A percentile compares a stretch with the other conserved stretches of the same genome.
Conservation (phyloP, 140 eudicot genomes). For the Erigeron philadelphicus region DNA sequence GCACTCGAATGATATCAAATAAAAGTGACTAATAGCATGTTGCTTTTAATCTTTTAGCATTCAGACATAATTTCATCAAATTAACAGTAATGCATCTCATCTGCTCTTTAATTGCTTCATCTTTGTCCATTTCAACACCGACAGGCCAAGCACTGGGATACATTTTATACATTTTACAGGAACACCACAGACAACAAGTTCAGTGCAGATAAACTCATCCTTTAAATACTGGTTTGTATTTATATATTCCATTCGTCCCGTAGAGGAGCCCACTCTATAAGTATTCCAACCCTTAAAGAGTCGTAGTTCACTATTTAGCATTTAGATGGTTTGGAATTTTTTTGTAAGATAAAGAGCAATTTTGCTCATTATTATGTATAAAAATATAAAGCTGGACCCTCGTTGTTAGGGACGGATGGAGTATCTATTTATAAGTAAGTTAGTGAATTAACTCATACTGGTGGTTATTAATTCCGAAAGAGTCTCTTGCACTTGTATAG, state of each 20-base stretch:
- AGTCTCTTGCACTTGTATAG: conserved; percentile 32
- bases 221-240: conserved; percentile 8
- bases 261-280: conserved; percentile 1
- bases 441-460: background rate
- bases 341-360: background rate
- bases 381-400: background rate
- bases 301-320: background rate
- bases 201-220: conserved; percentile 30
- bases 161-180: conserved; percentile 83
- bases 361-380: background rate
- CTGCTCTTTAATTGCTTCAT: conserved; percentile 2
- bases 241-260: conserved; percentile 13
- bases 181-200: conserved; percentile 95
- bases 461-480: background rate
- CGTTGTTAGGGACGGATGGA: background rate
- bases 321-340: conserved; percentile 2
- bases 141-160: conserved; percentile 97
- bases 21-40: background rate
- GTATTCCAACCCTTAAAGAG: background rate
- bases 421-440: conserved; percentile 16
- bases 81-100: conserved; percentile 12
- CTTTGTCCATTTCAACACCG: conserved; percentile 15
- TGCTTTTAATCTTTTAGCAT: background rate
- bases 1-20: background rate
- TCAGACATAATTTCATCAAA: conserved; percentile 1